phyloP scores from a whole-genome alignment of 2,329 filamentous ascomycete species.

The Cyphellophora europaea region DNA sequence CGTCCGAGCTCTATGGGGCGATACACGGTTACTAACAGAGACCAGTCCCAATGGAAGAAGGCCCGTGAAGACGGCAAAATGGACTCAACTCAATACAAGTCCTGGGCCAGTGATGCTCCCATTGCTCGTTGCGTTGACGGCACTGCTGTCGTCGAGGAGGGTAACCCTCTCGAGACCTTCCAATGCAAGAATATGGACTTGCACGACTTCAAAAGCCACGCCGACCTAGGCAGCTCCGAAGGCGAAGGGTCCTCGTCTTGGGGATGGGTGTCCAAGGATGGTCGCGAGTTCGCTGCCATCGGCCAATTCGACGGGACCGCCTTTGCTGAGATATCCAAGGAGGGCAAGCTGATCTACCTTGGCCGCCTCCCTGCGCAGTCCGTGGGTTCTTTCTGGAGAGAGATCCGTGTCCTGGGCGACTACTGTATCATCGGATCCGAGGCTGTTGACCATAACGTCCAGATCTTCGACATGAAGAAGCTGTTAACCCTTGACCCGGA shows the following conservation, averaged over 20 bases:
- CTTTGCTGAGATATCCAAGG: conserved; percentile 37
- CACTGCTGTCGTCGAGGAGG: conserved; percentile 33
- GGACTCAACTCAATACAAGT: conserved; percentile 2
- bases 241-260: conserved; percentile 20
- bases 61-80: conserved; percentile 2
- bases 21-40: background rate
- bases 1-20: background rate
- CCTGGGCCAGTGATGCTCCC: too few species aligned
- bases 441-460: conserved; percentile 44
- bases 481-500: conserved; percentile 38
- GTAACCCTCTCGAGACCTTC: conserved; percentile 40
- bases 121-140: conserved; percentile 30
- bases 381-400: conserved; percentile 22
- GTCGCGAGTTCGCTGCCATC: conserved; percentile 40
- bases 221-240: conserved; percentile 5
- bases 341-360: conserved; percentile 36
- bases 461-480: conserved; percentile 55
- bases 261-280: conserved; percentile 40
- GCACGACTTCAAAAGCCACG: conserved; percentile 12
- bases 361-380: conserved; percentile 33
- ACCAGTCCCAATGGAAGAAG: conserved; percentile 2
- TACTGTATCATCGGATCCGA: conserved; percentile 33
- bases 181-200: conserved; percentile 30
- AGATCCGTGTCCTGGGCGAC: conserved; percentile 28
- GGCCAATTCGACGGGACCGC: conserved; percentile 41